Evolutionary conservation across 441 rosid genomes (phyloP), one percentile per base, ranked within the genome.

Genomic region (Eutrema salsugineum): DNA sequence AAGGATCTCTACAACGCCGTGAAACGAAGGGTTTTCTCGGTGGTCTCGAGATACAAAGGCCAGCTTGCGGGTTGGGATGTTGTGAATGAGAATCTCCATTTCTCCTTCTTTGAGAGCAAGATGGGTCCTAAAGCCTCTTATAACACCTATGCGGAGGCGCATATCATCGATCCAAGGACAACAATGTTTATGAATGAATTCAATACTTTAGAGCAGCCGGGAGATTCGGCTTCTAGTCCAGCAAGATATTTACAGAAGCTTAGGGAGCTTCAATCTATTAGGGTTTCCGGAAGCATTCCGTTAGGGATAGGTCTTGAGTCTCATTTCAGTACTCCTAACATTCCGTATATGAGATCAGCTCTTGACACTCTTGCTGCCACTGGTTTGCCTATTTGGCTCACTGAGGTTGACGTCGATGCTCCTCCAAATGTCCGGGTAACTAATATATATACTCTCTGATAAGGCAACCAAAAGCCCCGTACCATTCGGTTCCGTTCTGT

Each of bases 331-430:
- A 36, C 33, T 1, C 89, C 93, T 12, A 69, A 86, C 55, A 58
- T 87, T 46, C 83, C 91, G 47, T 87, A 86, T 77, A 79, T 89
- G 79, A 85, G 97, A 77, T 68, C 97, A 12, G 47, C 88, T 8
- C 70, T 92, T 1, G 96, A 87, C 53, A 80, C 81, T 24, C 81
- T 87, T 6, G 88, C 82, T 20, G 79, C 91, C n/a, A 27, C 83
- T 0, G 81, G 84, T 8, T 33, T 86, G 39, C 91, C 95, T 8
- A 77, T 89, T 56, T 89, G 93, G 97, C 82, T 91, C 9, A 89
- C 95, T 0, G 94, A 92, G 79, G 60, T 92, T 6, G 91, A 87
- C 63, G 88, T 90, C 5, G 20, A 71, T 19, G 78, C 71, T 70
- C 43, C 74, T 58, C 19, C 39, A 3, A 59, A 70, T 36, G 38